Base-by-base conservation (phyloP, 106 monocot genomes). In the Chionographis japonica region DNA sequence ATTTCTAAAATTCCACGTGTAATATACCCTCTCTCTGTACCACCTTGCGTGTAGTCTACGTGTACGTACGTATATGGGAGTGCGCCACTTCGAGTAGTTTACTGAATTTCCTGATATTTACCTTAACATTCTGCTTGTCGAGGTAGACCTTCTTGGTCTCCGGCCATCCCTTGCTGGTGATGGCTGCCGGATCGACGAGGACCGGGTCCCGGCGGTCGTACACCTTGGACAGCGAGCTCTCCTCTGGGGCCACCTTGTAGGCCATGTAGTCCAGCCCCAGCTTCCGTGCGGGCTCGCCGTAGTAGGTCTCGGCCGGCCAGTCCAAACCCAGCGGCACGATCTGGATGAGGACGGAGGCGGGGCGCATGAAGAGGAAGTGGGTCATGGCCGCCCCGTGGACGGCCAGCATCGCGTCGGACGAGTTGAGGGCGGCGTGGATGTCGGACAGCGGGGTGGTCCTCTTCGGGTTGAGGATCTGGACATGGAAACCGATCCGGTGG, bases 331-430 rank as follows among this genome's bases (percentile, higher is more conserved):
- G 61, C 12, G 94, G 94, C 58, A 94, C 87, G 59, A 94, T 72
- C 60, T 94, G 94, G 42, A 94, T 62, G 17, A 94, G 76, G 19
- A 75, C 74, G 3, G 90, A 36, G 16, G 67, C 74, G 2, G 86
- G 94, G 1, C 78, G 75, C 84, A 94, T 74, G 82, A 94, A 87
- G 11, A 94, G 64, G 61, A 94, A 77, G 75, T 94, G 94, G 3
- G 94, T 94, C 82, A 90, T 73, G 55, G 90, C 94, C 3, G 94
- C 94, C 16, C 94, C 94, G 42, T 94, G 94, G 6, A 94, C 90
- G 27, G 82, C 87, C n/a, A 94, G 37, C 90, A 94, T 80, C 4
- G 73, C 94, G 65, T 90, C 74, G 19, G 87, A 61, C 17, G 82
- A 60, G 50, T 60, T 55, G 7, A 94, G 75, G 4, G 66, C 75